Conservation (phyloP, 2,329 filamentous ascomycete species). For the Calonectria honghensis region DNA sequence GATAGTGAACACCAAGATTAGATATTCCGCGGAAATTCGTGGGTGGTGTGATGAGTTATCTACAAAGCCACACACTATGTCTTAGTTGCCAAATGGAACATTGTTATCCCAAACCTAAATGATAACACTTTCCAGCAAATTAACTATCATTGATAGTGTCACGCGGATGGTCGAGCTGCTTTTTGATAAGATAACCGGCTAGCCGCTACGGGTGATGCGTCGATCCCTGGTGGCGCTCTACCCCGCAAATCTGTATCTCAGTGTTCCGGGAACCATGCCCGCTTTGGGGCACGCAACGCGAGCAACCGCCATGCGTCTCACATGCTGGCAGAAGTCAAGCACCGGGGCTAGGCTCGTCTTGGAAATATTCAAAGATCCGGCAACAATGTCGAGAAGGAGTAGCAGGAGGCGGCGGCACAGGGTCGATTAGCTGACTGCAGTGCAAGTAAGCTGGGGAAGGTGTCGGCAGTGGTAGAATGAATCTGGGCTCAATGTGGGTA, state of each 20-base stretch:
- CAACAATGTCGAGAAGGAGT: conserved; percentile 36
- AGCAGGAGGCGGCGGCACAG: conserved; percentile 18
- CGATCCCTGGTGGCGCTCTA: conserved; percentile 15
- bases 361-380: conserved; percentile 39
- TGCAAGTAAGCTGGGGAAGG: neutral
- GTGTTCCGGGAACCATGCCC: conserved; percentile 36
- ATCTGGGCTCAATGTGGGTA: neutral
- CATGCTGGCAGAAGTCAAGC: neutral
- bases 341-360: conserved; percentile 28
- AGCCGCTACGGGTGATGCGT: neutral
- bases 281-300: conserved; percentile 35
- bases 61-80: neutral
- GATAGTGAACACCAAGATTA: neutral
- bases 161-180: conserved; percentile 28
- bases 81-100: neutral
- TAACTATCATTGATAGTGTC: conserved; percentile 11
- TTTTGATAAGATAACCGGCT: conserved; percentile 36
- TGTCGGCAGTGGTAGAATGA: neutral
- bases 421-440: neutral
- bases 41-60: conserved; percentile 13
- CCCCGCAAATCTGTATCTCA: conserved; percentile 33
- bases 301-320: conserved; percentile 17
- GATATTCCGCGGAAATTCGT: neutral
- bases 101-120: conserved; percentile 20
- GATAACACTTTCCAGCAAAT: neutral